Evolutionary conservation across 2,329 filamentous ascomycete species (phyloP).

Genomic region (Cladosporium oxysporum): DNA sequence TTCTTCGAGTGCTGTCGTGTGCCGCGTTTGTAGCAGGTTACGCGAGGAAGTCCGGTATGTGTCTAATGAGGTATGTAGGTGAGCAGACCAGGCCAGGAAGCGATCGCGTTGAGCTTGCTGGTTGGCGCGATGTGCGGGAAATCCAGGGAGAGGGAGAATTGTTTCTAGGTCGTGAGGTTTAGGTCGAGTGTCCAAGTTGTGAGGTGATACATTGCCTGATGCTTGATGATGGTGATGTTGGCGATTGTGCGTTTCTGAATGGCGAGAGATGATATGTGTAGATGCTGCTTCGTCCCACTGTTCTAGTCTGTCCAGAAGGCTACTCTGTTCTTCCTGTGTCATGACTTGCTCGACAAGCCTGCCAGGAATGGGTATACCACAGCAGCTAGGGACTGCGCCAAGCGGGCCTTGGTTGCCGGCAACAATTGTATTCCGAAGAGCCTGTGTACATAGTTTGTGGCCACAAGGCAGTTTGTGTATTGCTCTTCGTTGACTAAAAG

Average conservation of each 20-base stretch:
- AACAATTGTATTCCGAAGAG: slow-evolving; percentile 39
- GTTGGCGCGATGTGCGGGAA: slow-evolving; percentile 28
- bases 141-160: slow-evolving; percentile 30
- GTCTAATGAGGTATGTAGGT: slow-evolving; percentile 28
- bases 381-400: slow-evolving; percentile 43
- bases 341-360: slow-evolving; percentile 41
- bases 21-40: slow-evolving; percentile 23
- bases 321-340: slow-evolving; percentile 41
- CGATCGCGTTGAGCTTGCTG: slow-evolving; percentile 36
- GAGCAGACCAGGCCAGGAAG: slow-evolving; percentile 32
- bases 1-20: slow-evolving; percentile 29
- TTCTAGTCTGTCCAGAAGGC: slow-evolving; percentile 36
- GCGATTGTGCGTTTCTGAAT: neutral
- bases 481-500: slow-evolving; percentile 30
- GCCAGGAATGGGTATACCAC: slow-evolving; percentile 43
- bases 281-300: slow-evolving; percentile 36
- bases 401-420: slow-evolving; percentile 30
- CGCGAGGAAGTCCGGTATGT: slow-evolving; percentile 25
- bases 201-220: slow-evolving; percentile 9
- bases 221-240: neutral
- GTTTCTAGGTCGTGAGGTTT: slow-evolving; percentile 27
- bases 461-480: slow-evolving; percentile 38
- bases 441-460: slow-evolving; percentile 37
- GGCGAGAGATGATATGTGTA: neutral
- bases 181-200: slow-evolving; percentile 16